Evolutionary conservation across 352 stramenopile genomes (phyloP).

Genomic region (Phytopythium mirpurense): DNA sequence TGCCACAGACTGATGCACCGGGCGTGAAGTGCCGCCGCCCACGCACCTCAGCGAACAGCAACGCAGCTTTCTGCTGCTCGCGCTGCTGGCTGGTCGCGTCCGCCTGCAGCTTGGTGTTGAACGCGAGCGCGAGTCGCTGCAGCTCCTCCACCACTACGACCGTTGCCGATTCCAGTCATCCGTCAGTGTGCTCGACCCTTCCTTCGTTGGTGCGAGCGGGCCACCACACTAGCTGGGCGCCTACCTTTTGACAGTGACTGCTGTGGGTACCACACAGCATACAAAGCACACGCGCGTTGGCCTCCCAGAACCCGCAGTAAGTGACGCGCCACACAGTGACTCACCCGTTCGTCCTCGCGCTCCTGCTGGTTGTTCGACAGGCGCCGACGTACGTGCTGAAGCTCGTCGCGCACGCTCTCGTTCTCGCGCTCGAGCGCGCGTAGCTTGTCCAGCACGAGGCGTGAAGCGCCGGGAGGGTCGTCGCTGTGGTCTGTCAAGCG

Average conservation of each 20-base stretch:
- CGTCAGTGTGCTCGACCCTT: background rate
- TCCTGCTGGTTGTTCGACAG: conserved; percentile 55
- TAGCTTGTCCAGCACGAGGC: conserved; percentile 29
- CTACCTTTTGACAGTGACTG: conserved; percentile 6
- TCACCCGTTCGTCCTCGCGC: conserved; percentile 49
- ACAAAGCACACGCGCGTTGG: background rate
- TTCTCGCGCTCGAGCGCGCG: conserved; percentile 55
- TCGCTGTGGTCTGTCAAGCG: background rate
- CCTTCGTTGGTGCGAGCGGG: background rate
- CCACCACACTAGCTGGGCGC: background rate
- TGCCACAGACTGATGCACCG: too few species aligned
- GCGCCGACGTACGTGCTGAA: conserved; percentile 45
- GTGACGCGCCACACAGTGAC: background rate
- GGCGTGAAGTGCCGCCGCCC: too few species aligned
- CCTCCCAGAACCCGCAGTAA: too few species aligned
- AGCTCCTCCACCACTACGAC: conserved; percentile 40
- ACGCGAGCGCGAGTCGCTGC: conserved; percentile 39
- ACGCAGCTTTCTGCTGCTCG: conserved; percentile 61
- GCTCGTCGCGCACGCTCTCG: conserved; percentile 41
- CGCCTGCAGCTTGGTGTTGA: conserved; percentile 55
- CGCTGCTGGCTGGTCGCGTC: conserved; percentile 46
- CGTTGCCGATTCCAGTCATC: background rate
- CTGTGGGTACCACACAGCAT: background rate
- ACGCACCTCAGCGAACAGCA: conserved; percentile 57
- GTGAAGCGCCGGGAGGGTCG: background rate